Conservation (phyloP, 495 filamentous ascomycete species). For the Podospora fimiseda region DNA sequence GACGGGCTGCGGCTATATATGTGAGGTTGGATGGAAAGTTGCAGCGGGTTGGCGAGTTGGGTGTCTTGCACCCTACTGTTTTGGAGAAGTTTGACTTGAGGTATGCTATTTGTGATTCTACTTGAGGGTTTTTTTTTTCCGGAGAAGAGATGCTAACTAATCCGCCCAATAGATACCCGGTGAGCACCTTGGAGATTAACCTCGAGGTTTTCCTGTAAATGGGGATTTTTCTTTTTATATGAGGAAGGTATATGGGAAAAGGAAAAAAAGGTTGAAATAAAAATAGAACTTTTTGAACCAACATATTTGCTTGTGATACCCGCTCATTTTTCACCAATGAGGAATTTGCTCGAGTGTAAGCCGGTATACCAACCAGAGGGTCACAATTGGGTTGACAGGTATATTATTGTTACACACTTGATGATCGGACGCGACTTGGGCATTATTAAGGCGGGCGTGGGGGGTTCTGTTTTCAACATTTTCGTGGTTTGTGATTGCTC, state of each 20-base stretch:
- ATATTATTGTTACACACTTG: too few species aligned
- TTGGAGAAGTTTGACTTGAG: constrained; percentile 89
- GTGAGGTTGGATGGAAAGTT: constrained; percentile 64
- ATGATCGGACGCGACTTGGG: too few species aligned
- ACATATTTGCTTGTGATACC: too few species aligned
- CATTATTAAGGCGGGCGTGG: too few species aligned
- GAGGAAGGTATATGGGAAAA: neutral
- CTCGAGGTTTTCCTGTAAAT: constrained; percentile 84
- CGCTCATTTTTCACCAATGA: too few species aligned
- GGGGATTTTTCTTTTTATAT: neutral
- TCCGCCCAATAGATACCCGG: constrained; percentile 64
- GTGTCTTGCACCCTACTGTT: constrained; percentile 87
- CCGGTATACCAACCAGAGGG: too few species aligned
- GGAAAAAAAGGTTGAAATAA: neutral
- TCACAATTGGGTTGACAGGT: too few species aligned
- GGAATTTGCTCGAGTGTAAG: too few species aligned
- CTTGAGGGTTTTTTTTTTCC: neutral
- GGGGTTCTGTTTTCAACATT: too few species aligned
- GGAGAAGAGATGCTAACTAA: constrained; percentile 24
- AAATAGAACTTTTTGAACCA: neutral
- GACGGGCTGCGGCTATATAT: constrained; percentile 79
- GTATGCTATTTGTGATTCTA: too few species aligned
- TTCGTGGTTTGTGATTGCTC: too few species aligned
- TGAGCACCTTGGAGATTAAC: constrained; percentile 92
- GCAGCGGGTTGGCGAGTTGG: constrained; percentile 74